A percentile compares a stretch with the other conserved stretches of the same genome.
Evolutionary conservation across 1,139 yeast species (phyloP).

Genomic region (Tardiomyces digboiensis): DNA sequence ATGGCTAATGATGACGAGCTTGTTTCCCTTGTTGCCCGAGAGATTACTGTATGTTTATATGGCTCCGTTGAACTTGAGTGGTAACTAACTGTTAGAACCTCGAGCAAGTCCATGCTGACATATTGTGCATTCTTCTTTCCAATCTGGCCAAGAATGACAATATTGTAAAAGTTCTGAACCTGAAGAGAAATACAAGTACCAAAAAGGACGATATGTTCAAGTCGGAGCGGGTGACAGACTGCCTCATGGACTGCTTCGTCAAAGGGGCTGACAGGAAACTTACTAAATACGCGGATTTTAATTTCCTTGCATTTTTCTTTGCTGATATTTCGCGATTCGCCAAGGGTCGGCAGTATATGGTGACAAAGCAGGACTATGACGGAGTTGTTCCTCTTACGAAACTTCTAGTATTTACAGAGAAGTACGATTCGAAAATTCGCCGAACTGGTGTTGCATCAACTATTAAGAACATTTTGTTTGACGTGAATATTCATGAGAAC

Average conservation of each 20-base stretch:
- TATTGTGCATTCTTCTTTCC: conserved; percentile 75
- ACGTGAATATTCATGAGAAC: conserved; percentile 53
- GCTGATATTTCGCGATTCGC: conserved; percentile 77
- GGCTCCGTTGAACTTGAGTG: conserved; percentile 11
- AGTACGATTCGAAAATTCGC: conserved; percentile 65
- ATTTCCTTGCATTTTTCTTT: conserved; percentile 80
- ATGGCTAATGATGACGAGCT: conserved; percentile 58
- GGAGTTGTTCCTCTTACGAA: conserved; percentile 73
- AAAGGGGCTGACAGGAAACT: conserved; percentile 68
- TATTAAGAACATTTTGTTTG: conserved; percentile 82
- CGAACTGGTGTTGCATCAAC: conserved; percentile 93
- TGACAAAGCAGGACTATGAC: conserved; percentile 62
- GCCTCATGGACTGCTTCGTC: conserved; percentile 85
- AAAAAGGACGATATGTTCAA: conserved; percentile 36
- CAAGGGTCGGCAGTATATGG: conserved; percentile 68
- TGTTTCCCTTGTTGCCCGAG: conserved; percentile 42
- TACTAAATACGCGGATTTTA: conserved; percentile 66
- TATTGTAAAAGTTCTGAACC: conserved; percentile 46
- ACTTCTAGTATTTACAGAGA: conserved; percentile 74
- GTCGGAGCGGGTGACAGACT: conserved; percentile 59
- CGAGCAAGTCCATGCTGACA: conserved; percentile 61
- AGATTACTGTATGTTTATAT: conserved; percentile 30
- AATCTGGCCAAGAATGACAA: conserved; percentile 75
- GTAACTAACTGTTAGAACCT: conserved; percentile 20
- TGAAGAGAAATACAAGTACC: conserved; percentile 1